Evolutionary conservation across 169 alveolate species (phyloP), one percentile per base, ranked within the genome.

Genomic region (Cryptosporidium felis): DNA sequence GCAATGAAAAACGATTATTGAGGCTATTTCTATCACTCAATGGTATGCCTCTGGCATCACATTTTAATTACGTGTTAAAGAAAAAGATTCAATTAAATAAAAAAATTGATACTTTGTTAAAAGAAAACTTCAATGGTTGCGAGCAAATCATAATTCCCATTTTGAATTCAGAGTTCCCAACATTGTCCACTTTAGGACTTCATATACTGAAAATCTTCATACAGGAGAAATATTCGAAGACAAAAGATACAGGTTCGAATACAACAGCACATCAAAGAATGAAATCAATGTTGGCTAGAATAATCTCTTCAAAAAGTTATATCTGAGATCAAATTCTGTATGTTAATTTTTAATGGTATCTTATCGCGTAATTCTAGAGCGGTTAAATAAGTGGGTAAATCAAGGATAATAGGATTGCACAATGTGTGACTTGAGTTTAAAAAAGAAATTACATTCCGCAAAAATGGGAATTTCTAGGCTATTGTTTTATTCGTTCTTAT

Each of bases 311-410:
- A 10, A 56, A 49, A 49, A 49, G 32, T 23, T 56, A 26, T 28
- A 30, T 56, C 32, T 56, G 32, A n/a, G n/a, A 21, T 26, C 23
- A 14, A 56, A 3, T 56, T 14, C 10, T 56, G 14, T 6, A 56
- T 16, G 21, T 53, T 1, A 21, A 2, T 51, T 1, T 51, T 14
- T 14, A 9, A n/a, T n/a, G 34, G 40, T 44, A 40, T 45, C 81
- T 32, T 2, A 46, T 63, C 41, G 14, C 41, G 46, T 16, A 41
- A 65, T 65, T 28, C 62, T 32, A 46, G 44, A 65, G 81, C 81
- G 81, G 81, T 46, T 47, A 45, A 32, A 28, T 44, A 65, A 65
- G 81, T 65, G 81, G 81, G 81, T 51, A 60, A 21, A 34, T 14
- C 12, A 18, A 26, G 32, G 81, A 65, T 45, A 40, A 60, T 60